Conservation (phyloP, 1,139 yeast species). For the Taphrina betulina region DNA sequence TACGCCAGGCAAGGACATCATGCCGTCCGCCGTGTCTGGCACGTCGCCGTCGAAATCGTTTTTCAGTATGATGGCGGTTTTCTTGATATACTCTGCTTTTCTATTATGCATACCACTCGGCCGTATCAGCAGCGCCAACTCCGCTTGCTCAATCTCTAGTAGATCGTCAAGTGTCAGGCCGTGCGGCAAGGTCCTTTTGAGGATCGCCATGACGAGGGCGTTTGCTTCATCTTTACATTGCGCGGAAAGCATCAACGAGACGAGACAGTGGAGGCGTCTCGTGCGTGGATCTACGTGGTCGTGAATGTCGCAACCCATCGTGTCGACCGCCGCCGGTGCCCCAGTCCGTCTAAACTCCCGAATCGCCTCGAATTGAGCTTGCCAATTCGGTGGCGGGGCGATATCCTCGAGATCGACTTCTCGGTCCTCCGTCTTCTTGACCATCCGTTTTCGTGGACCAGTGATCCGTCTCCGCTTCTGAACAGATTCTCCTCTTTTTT, state of each 20-base stretch:
- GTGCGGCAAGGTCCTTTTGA: constrained; percentile 52
- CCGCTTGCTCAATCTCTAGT: constrained; percentile 54
- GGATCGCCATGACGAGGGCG: constrained; percentile 63
- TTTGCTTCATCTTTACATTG: constrained; percentile 92
- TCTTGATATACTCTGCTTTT: constrained; percentile 69
- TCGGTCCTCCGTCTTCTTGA: background rate
- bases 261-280: constrained; percentile 35
- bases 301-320: constrained; percentile 81
- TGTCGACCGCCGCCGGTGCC: constrained; percentile 72
- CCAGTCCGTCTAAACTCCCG: constrained; percentile 56
- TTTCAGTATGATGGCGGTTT: constrained; percentile 56
- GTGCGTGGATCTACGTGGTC: constrained; percentile 46
- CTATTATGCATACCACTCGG: constrained; percentile 86
- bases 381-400: constrained; percentile 24
- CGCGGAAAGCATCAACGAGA: constrained; percentile 54
- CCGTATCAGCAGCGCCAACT: constrained; percentile 63
- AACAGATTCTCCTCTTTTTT: background rate
- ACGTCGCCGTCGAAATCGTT: constrained; percentile 63
- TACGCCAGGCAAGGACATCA: constrained; percentile 80
- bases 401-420: constrained; percentile 17
- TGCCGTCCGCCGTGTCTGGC: constrained; percentile 55
- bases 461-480: background rate
- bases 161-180: constrained; percentile 46
- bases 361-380: constrained; percentile 11
- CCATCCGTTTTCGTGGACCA: background rate